Evolutionary conservation across 2,329 filamentous ascomycete species (phyloP).

Genomic region (Colletotrichum phormii): DNA sequence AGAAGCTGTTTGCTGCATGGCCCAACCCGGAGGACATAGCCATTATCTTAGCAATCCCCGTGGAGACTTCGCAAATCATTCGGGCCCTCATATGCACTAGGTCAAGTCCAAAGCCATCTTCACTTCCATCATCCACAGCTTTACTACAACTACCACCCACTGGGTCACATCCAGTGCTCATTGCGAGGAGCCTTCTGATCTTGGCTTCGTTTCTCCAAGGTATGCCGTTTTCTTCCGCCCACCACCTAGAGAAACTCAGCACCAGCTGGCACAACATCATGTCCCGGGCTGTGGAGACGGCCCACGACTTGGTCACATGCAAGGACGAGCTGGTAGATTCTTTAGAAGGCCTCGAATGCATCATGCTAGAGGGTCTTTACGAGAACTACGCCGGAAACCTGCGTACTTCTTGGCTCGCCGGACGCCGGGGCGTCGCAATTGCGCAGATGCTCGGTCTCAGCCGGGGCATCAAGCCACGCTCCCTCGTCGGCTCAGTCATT

Average conservation of each 20-base stretch:
- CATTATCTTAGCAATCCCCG: neutral
- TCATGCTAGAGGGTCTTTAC: slow-evolving; percentile 61
- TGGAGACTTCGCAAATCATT: slow-evolving; percentile 12
- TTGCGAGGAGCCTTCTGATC: slow-evolving; percentile 55
- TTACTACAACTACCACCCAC: slow-evolving; percentile 4
- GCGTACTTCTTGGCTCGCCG: slow-evolving; percentile 57
- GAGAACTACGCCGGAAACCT: slow-evolving; percentile 60
- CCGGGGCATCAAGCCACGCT: slow-evolving; percentile 2
- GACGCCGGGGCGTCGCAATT: slow-evolving; percentile 57
- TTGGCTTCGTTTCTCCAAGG: slow-evolving; percentile 51
- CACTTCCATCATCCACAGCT: neutral
- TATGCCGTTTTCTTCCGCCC: neutral
- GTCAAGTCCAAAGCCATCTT: neutral
- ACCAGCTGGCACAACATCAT: slow-evolving; percentile 42
- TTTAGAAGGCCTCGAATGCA: slow-evolving; percentile 60
- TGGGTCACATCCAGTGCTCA: slow-evolving; percentile 47
- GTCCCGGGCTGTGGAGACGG: slow-evolving; percentile 43
- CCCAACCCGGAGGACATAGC: slow-evolving; percentile 5
- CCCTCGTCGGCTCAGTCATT: slow-evolving; percentile 7
- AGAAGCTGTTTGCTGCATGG: slow-evolving; percentile 8
- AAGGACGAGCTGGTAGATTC: slow-evolving; percentile 59
- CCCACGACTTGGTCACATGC: slow-evolving; percentile 52
- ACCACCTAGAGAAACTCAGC: slow-evolving; percentile 32
- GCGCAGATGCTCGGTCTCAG: slow-evolving; percentile 56
- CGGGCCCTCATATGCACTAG: slow-evolving; percentile 6